Percentiles rank a stretch among this genome's conserved stretches.
These are phyloP conservation scores for Alternaria hordeiaustralica DNA, from an alignment of 2,329 filamentous ascomycete genomes.

Conservation along the genomic window DNA sequence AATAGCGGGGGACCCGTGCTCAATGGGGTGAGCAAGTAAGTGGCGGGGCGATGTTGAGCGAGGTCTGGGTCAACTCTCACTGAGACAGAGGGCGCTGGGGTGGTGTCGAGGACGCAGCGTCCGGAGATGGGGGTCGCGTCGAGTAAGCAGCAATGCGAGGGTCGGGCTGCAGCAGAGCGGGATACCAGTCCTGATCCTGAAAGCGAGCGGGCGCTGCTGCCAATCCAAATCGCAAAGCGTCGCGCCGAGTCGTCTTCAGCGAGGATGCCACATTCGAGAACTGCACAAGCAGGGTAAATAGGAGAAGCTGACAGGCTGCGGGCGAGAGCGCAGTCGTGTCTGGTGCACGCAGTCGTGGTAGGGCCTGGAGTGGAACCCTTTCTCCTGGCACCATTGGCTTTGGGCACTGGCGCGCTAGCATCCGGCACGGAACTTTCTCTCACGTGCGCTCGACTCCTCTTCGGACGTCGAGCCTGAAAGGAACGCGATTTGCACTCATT, in stretches of 20 bases:
- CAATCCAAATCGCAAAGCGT: conserved; percentile 20
- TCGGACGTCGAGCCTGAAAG: conserved; percentile 12
- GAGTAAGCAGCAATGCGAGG: conserved; percentile 24
- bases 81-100: background rate
- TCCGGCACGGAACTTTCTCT: conserved; percentile 12
- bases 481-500: conserved; percentile 10
- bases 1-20: conserved; percentile 37
- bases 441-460: conserved; percentile 21
- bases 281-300: conserved; percentile 3
- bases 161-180: conserved; percentile 18
- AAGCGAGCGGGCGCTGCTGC: conserved; percentile 15
- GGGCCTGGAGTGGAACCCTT: conserved; percentile 27
- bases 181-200: conserved; percentile 12
- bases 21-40: conserved; percentile 15
- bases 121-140: conserved; percentile 9
- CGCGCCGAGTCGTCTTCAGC: conserved; percentile 9
- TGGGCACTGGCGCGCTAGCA: conserved; percentile 20
- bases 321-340: conserved; percentile 13
- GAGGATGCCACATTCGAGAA: conserved; percentile 13
- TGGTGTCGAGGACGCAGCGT: conserved; percentile 11
- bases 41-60: conserved; percentile 2
- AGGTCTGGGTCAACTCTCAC: background rate
- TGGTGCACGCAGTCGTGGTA: conserved; percentile 22
- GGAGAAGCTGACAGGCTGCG: conserved; percentile 15
- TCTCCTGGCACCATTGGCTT: conserved; percentile 12